Evolutionary conservation across 106 monocot species (phyloP).

Genomic region (Dendrobium chrysotoxum): DNA sequence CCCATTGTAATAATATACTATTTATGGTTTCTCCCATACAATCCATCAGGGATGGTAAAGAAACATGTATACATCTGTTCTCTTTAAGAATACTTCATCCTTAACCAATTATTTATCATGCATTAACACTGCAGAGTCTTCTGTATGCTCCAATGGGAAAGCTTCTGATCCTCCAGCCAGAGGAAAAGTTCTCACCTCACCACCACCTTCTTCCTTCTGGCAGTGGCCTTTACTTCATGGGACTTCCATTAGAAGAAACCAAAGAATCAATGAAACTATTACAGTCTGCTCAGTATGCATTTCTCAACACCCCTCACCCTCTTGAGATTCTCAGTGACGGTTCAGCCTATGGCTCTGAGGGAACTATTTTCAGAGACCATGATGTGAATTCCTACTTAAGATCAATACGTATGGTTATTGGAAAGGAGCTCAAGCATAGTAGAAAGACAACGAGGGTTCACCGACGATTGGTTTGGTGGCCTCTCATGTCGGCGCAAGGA

Average conservation of each 20-base stretch:
- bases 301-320: slow-evolving; percentile 91
- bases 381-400: slow-evolving; percentile 65
- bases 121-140: slow-evolving; percentile 42
- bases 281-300: slow-evolving; percentile 43
- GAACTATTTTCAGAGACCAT: slow-evolving; percentile 64
- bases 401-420: slow-evolving; percentile 32
- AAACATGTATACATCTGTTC: neutral
- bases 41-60: neutral
- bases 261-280: slow-evolving; percentile 23
- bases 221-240: slow-evolving; percentile 54
- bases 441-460: slow-evolving; percentile 33
- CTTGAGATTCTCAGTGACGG: slow-evolving; percentile 78
- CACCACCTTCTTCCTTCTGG: slow-evolving; percentile 78
- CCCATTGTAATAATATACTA: neutral
- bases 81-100: neutral
- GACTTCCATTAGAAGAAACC: slow-evolving; percentile 12
- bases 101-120: neutral
- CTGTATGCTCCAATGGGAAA: slow-evolving; percentile 78
- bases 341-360: slow-evolving; percentile 64
- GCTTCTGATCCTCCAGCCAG: slow-evolving; percentile 77
- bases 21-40: neutral
- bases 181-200: slow-evolving; percentile 57
- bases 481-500: slow-evolving; percentile 14
- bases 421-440: slow-evolving; percentile 29
- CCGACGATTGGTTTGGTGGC: slow-evolving; percentile 30